These are phyloP conservation scores for Ecytonucleospora hepatopenaei DNA, from an alignment of 371 early-diverging fungal genomes.

Conservation along the genomic window DNA sequence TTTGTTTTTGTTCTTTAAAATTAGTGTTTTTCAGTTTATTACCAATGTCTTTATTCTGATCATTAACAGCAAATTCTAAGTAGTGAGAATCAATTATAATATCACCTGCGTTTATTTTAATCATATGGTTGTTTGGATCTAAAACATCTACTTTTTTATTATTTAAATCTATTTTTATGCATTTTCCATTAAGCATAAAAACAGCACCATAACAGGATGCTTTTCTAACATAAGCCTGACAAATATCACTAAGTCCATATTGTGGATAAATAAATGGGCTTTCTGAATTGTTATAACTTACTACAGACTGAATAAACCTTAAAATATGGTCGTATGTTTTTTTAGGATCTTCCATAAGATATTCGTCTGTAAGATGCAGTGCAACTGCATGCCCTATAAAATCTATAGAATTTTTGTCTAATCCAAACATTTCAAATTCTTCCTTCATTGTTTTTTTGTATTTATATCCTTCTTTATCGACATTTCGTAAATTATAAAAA, in stretches of 20 bases:
- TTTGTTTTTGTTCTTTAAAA: slow-evolving; percentile 10
- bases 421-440: slow-evolving; percentile 75
- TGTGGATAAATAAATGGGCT: slow-evolving; percentile 98
- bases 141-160: not conserved
- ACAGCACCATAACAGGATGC: slow-evolving; percentile 50
- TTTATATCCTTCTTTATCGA: slow-evolving; percentile 13
- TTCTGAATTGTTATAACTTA: slow-evolving; percentile 70
- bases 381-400: slow-evolving; percentile 97
- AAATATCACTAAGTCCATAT: slow-evolving; percentile 93
- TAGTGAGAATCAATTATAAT: slow-evolving; percentile 38
- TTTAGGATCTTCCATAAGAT: slow-evolving; percentile 69
- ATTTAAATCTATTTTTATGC: slow-evolving; percentile 15
- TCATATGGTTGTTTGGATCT: slow-evolving; percentile 12
- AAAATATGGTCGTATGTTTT: slow-evolving; percentile 81
- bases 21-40: not conserved
- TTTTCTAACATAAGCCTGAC: slow-evolving; percentile 92
- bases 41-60: not conserved
- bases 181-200: slow-evolving; percentile 47
- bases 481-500: slow-evolving; percentile 71
- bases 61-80: not conserved
- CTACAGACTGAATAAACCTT: slow-evolving; percentile 79
- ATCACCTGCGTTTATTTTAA: slow-evolving; percentile 21
- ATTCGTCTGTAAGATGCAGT: slow-evolving; percentile 79
- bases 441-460: slow-evolving; percentile 63
- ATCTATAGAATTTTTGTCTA: slow-evolving; percentile 78